These are phyloP conservation scores for Botryotinia calthae DNA, from an alignment of 2,329 filamentous ascomycete species.

Conservation along the genomic window DNA sequence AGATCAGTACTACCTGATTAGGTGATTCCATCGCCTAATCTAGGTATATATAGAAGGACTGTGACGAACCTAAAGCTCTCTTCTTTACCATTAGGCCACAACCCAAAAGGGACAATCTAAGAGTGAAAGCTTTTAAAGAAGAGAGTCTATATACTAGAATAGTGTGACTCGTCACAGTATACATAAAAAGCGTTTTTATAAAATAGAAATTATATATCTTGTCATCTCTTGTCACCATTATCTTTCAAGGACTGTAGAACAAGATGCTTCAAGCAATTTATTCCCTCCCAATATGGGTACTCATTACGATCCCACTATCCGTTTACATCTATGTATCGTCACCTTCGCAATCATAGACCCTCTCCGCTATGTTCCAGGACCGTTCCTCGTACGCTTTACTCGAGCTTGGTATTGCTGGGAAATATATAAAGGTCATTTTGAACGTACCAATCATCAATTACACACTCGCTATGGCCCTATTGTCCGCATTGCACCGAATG, in stretches of 20 bases:
- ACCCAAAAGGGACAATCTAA: no score
- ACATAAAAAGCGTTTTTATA: no score
- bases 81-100: no score
- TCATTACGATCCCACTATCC: background rate
- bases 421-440: slow-evolving; percentile 27
- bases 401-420: slow-evolving; percentile 45
- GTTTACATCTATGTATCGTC: slow-evolving; percentile 11
- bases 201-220: background rate
- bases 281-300: background rate
- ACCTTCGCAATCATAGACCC: slow-evolving; percentile 24
- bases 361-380: slow-evolving; percentile 45
- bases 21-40: no score
- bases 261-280: slow-evolving; percentile 6
- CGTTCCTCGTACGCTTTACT: slow-evolving; percentile 46
- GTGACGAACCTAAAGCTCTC: no score
- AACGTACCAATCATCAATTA: slow-evolving; percentile 33
- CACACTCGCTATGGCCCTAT: slow-evolving; percentile 48
- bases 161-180: no score
- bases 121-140: no score
- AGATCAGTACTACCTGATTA: no score
- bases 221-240: background rate
- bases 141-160: no score
- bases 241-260: background rate
- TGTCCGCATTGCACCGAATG: slow-evolving; percentile 49
- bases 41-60: no score